Conservation (phyloP, 306 rosid species). For the Glycine tomentella region DNA sequence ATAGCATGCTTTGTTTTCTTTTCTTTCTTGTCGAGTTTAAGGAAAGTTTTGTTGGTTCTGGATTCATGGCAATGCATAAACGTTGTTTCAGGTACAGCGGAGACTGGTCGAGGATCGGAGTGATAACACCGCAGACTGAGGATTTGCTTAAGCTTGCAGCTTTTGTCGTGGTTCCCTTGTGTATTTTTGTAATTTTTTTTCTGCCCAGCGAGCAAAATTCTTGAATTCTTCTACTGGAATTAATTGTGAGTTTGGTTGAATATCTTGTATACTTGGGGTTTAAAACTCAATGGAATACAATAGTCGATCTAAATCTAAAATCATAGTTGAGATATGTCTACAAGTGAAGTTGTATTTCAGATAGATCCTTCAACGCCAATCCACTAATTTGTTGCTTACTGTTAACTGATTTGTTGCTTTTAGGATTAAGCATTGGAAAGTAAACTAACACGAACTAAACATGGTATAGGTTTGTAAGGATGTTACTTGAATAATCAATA, state of each 20-base stretch:
- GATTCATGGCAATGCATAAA: neutral
- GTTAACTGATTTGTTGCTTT: no score
- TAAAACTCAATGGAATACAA: neutral
- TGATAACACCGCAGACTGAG: conserved; percentile 68
- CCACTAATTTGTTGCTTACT: no score
- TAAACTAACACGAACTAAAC: no score
- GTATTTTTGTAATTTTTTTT: conserved; percentile 63
- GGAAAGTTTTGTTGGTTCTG: neutral
- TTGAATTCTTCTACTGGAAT: conserved; percentile 36
- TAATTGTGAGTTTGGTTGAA: neutral
- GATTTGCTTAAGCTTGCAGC: conserved; percentile 75
- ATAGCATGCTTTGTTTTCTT: neutral
- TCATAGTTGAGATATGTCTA: no score
- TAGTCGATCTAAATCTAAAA: no score
- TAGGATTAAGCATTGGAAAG: no score
- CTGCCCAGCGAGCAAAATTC: conserved; percentile 49
- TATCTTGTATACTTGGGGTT: neutral
- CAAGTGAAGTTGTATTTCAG: no score
- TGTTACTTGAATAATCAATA: no score
- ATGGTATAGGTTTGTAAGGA: no score
- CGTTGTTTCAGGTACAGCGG: conserved; percentile 78
- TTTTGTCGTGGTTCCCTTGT: conserved; percentile 72
- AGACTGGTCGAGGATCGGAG: conserved; percentile 98
- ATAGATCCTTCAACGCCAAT: no score
- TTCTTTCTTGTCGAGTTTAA: neutral